These are phyloP conservation scores for Neoscytalidium dimidiatum DNA, from an alignment of 2,329 filamentous ascomycete genomes.

Conservation along the genomic window DNA sequence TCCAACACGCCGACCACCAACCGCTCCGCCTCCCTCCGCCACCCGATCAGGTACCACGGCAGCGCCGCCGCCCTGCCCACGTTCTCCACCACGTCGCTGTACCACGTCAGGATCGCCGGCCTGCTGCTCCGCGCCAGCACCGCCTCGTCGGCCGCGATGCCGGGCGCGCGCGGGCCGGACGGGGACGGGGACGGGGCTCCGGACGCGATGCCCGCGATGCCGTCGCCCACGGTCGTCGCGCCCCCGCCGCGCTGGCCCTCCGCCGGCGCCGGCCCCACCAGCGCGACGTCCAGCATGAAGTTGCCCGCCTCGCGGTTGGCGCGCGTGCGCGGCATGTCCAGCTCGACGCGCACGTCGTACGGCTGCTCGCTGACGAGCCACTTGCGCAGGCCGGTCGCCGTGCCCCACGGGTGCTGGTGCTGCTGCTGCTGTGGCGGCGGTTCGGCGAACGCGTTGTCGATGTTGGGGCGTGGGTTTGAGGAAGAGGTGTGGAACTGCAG, in stretches of 20 bases:
- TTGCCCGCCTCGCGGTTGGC: constrained; percentile 78
- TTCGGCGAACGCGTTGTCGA: background rate
- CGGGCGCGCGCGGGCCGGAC: too few species aligned
- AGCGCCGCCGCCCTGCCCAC: constrained; percentile 64
- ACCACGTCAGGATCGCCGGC: constrained; percentile 77
- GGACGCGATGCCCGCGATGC: too few species aligned
- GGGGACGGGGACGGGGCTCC: too few species aligned
- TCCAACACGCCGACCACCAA: constrained; percentile 75
- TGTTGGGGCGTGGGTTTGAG: constrained; percentile 20
- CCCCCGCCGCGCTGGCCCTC: too few species aligned
- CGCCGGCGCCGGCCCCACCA: constrained; percentile 50
- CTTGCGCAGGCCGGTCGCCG: constrained; percentile 27
- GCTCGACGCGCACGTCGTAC: constrained; percentile 78
- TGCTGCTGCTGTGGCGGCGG: background rate
- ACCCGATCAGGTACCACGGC: constrained; percentile 69
- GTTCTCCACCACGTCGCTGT: constrained; percentile 67
- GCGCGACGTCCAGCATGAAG: constrained; percentile 86
- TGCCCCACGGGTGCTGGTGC: constrained; percentile 49
- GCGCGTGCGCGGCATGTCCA: constrained; percentile 77
- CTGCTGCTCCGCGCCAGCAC: constrained; percentile 41
- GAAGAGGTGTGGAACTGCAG: constrained; percentile 60
- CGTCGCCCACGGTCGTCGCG: background rate
- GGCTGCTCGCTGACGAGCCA: constrained; percentile 70
- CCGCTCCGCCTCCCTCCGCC: constrained; percentile 63
- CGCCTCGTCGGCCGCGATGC: background rate